phyloP scores from a whole-genome alignment of 208 protist genomes.

The Trypanosoma cruzi region DNA sequence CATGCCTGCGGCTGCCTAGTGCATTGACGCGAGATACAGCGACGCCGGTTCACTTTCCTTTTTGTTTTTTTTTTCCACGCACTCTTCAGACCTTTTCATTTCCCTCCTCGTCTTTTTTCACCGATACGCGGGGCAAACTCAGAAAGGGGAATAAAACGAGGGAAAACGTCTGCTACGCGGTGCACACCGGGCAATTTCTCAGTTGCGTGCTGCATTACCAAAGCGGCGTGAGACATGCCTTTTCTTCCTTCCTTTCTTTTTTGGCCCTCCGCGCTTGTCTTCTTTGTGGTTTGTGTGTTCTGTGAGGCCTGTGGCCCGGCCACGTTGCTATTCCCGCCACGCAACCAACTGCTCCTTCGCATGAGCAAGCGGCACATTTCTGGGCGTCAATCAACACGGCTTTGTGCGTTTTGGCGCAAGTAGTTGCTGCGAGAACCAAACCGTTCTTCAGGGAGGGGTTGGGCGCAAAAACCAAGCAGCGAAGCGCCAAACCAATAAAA shows the following conservation, averaged over 20 bases:
- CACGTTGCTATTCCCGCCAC: neutral
- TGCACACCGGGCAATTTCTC: constrained; percentile 3
- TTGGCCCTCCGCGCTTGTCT: neutral
- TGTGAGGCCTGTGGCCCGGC: neutral
- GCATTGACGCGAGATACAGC: constrained; percentile 21
- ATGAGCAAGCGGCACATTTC: constrained; percentile 25
- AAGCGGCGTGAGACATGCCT: constrained; percentile 30
- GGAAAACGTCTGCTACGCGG: constrained; percentile 33
- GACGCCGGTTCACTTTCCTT: neutral
- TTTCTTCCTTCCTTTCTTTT: neutral
- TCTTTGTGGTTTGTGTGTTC: neutral
- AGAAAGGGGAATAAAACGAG: neutral
- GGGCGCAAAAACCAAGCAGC: neutral
- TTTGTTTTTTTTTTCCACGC: neutral
- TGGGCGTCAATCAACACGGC: constrained; percentile 8
- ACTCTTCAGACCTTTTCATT: neutral
- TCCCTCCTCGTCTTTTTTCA: neutral
- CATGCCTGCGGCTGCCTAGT: constrained; percentile 20
- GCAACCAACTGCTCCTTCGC: constrained; percentile 23
- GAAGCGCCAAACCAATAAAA: neutral
- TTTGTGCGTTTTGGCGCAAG: constrained; percentile 13
- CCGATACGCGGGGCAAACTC: neutral
- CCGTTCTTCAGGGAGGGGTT: neutral
- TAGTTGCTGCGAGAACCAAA: constrained; percentile 23
- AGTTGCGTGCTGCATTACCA: constrained; percentile 29